Base-by-base conservation (phyloP, 2,329 filamentous ascomycete genomes). In the Exophiala lecanii-corni region DNA sequence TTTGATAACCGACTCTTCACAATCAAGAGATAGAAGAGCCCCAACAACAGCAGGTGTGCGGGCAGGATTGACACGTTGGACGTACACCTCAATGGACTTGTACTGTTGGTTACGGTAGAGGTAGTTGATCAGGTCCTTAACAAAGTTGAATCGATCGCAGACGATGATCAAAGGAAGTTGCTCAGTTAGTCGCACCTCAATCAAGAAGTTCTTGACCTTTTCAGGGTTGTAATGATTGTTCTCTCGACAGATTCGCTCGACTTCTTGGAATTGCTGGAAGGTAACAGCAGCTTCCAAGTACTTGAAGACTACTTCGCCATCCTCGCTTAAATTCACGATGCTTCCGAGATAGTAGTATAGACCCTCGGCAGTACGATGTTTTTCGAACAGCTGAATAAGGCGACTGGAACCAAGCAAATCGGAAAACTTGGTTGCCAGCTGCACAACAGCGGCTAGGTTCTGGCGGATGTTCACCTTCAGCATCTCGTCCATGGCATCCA, bases 71-170 rank as follows among this genome's bases (percentile, higher is more conserved):
- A 98, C 89, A 33, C 88, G 84, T 73, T 98, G 92, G 19, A 98
- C 92, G 57, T 98, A 98, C 7, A 94, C 83, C 70, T 98, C 92
- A 54, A 98, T 98, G 1, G 92, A 95, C 71, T 94, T 89, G 78
- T 96, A 98, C 62, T 97, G 91, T 68, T 98, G 91, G 69, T 94
- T 94, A 75, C 97, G 92, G 74, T 98, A 98, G 6, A 98, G 79
- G 69, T 92, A 96, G 16, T 98, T 78, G 33, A 98, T 88, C 60
- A 98, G 70, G 60, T 98, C 92, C 61, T 98, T 92, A 31, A 97
- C 88, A 61, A 98, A 95, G 72, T 97, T 94, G 78, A 94, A 96
- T n/a, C 91, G 87, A 63, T 98, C 92, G 69, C 94, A 98, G 46
- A 98, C 89, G 57, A 97, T 96, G 69, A 98, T 98, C 41, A 98